These are phyloP conservation scores for Oryza brachyantha DNA, from an alignment of 176 grass and related monocot species.

Conservation along the genomic window DNA sequence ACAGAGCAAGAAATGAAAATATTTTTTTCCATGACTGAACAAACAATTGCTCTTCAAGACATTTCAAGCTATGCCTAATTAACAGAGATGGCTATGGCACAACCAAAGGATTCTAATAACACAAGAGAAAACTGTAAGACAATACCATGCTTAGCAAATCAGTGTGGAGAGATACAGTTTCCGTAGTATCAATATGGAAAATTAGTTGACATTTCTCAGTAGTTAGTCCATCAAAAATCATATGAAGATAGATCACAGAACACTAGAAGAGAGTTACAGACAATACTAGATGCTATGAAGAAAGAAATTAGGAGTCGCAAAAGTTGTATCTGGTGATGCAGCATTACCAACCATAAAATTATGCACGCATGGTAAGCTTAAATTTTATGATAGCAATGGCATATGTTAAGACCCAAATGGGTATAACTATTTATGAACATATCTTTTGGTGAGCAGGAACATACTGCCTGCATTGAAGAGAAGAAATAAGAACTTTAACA, in stretches of 20 bases:
- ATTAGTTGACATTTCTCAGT: not conserved
- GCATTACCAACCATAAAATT: not conserved
- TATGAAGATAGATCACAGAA: not conserved
- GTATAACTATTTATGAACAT: not conserved
- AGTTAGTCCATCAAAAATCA: conserved; percentile 9
- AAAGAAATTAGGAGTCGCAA: not conserved
- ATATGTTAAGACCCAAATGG: not conserved
- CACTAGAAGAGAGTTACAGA: not conserved
- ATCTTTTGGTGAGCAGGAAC: conserved; percentile 17
- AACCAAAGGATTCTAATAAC: not conserved
- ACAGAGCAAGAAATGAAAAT: conserved; percentile 1
- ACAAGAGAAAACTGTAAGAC: not conserved
- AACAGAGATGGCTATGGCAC: not conserved
- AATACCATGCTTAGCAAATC: not conserved
- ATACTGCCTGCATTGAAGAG: not conserved
- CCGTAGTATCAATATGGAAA: not conserved
- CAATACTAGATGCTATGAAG: conserved; percentile 1
- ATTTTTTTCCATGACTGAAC: conserved; percentile 23
- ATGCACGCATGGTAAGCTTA: not conserved
- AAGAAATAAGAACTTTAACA: conserved; percentile 12
- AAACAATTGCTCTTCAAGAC: not conserved
- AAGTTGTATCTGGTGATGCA: not conserved
- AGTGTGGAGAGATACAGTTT: not conserved
- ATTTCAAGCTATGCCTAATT: conserved; percentile 9
- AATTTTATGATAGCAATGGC: not conserved